Percentiles rank a stretch among this genome's conserved stretches.
Evolutionary conservation across 805 yeast species (phyloP).

Genomic region (Wickerhamiella sorbophila): DNA sequence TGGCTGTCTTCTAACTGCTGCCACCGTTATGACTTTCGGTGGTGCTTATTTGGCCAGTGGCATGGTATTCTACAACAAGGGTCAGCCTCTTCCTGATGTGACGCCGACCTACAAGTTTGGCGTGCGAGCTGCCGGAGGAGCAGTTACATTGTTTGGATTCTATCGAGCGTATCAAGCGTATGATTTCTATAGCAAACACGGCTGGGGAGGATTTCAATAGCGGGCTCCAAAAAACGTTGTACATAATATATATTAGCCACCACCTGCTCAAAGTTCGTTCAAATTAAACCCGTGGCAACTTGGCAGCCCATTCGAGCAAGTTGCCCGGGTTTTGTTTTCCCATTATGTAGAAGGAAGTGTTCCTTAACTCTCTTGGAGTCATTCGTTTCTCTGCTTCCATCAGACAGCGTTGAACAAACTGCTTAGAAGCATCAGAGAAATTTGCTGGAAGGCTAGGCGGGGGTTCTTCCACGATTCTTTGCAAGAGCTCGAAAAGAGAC

Average conservation of each 20-base stretch:
- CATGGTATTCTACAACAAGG: constrained; percentile 35
- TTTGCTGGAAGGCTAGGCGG: constrained; percentile 56
- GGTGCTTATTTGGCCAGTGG: constrained; percentile 53
- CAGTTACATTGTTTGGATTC: constrained; percentile 41
- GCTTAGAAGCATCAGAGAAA: constrained; percentile 36
- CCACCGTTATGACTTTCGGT: constrained; percentile 41
- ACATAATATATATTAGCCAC: background rate
- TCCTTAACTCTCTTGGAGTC: constrained; percentile 54
- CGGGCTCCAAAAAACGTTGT: background rate
- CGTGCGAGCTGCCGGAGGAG: constrained; percentile 40
- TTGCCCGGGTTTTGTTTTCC: constrained; percentile 11
- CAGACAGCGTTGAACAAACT: constrained; percentile 61
- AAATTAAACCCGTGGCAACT: constrained; percentile 5
- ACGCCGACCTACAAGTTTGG: constrained; percentile 36
- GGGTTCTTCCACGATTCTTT: constrained; percentile 83
- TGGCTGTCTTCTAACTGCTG: constrained; percentile 55
- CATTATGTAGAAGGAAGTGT: constrained; percentile 21
- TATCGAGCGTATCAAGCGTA: constrained; percentile 51
- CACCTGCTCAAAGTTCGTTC: too few species aligned
- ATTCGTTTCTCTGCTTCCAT: constrained; percentile 56
- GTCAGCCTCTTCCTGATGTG: constrained; percentile 23
- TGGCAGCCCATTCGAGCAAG: constrained; percentile 7
- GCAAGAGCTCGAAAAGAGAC: constrained; percentile 80
- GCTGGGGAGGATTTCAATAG: constrained; percentile 13
- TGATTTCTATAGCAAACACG: constrained; percentile 30